phyloP scores from a whole-genome alignment of 805 yeast genomes.

The Sugiyamaella qingdaonensis region DNA sequence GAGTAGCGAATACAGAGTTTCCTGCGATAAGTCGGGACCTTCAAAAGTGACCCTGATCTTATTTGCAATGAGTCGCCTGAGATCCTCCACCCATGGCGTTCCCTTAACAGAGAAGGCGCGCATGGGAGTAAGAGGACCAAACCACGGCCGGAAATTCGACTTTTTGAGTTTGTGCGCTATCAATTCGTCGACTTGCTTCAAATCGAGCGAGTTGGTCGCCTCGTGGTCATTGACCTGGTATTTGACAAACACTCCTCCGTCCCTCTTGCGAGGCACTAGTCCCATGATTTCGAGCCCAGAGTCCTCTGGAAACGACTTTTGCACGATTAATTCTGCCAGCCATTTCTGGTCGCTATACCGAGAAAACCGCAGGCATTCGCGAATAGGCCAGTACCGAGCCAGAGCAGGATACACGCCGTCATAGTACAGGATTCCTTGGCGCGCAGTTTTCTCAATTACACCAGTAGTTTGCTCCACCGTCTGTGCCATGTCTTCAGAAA shows the following conservation, averaged over 20 bases:
- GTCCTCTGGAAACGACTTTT: slow-evolving; percentile 25
- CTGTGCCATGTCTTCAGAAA: slow-evolving; percentile 6
- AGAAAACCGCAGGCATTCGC: slow-evolving; percentile 2
- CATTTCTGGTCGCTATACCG: slow-evolving; percentile 8
- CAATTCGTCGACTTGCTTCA: slow-evolving; percentile 48
- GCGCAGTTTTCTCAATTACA: slow-evolving; percentile 21
- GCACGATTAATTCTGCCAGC: slow-evolving; percentile 15
- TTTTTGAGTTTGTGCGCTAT: slow-evolving; percentile 41
- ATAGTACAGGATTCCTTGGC: slow-evolving; percentile 44
- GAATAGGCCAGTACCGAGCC: slow-evolving; percentile 2
- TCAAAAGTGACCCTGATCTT: slow-evolving; percentile 64
- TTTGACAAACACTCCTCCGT: slow-evolving; percentile 92
- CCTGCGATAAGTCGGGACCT: slow-evolving; percentile 74
- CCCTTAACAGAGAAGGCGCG: slow-evolving; percentile 76
- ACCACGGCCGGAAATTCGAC: slow-evolving; percentile 27
- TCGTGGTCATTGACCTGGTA: slow-evolving; percentile 54
- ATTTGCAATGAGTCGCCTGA: slow-evolving; percentile 68
- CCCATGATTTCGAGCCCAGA: slow-evolving; percentile 45
- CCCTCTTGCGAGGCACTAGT: slow-evolving; percentile 68
- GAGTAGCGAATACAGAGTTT: slow-evolving; percentile 71
- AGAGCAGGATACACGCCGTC: slow-evolving; percentile 47
- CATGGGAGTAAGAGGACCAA: slow-evolving; percentile 45
- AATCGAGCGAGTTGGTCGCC: slow-evolving; percentile 3
- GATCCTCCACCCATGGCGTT: slow-evolving; percentile 93
- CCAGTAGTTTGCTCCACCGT: slow-evolving; percentile 25